A percentile compares a stretch with the other conserved stretches of the same genome.
Conservation (phyloP, 75 land plant genomes). For the Selaginella moellendorffii region DNA sequence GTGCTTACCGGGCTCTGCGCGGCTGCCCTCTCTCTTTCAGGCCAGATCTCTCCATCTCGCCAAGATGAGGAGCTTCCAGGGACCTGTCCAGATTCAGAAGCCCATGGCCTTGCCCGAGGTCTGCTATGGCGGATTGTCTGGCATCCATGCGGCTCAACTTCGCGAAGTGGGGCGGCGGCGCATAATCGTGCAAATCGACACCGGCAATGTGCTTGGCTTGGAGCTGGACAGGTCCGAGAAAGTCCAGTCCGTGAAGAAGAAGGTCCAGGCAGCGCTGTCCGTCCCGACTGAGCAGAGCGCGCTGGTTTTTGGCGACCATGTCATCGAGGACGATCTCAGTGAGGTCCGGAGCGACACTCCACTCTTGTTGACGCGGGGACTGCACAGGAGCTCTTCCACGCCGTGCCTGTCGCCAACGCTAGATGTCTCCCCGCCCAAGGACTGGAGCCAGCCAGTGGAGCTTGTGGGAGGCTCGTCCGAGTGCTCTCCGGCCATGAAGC, state of each 20-base stretch:
- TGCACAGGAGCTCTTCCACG: slow-evolving; percentile 57
- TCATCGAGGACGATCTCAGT: slow-evolving; percentile 27
- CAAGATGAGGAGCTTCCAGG: not conserved
- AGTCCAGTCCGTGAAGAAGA: slow-evolving; percentile 30
- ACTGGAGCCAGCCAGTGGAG: slow-evolving; percentile 37
- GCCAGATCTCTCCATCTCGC: too few relatives aligned
- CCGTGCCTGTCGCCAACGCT: slow-evolving; percentile 49
- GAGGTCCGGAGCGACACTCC: slow-evolving; percentile 30
- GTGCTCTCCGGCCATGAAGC: slow-evolving; percentile 25
- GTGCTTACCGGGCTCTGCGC: not conserved
- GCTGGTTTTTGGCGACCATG: slow-evolving; percentile 28
- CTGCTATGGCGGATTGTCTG: slow-evolving; percentile 16
- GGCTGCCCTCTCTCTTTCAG: too few relatives aligned
- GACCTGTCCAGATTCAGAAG: slow-evolving; percentile 25
- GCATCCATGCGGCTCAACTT: slow-evolving; percentile 14
- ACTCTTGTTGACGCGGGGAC: slow-evolving; percentile 23
- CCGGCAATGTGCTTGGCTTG: slow-evolving; percentile 36
- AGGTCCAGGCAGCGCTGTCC: slow-evolving; percentile 23
- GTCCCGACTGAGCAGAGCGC: slow-evolving; percentile 35
- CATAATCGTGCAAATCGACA: slow-evolving; percentile 33
- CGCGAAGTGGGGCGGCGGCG: slow-evolving; percentile 23
- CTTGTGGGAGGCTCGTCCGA: slow-evolving; percentile 36
- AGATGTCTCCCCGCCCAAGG: slow-evolving; percentile 21
- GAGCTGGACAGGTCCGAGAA: slow-evolving; percentile 33
- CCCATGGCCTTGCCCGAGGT: slow-evolving; percentile 25